These are phyloP conservation scores for Detonula confervacea DNA, from an alignment of 352 stramenopile genomes.

Conservation along the genomic window DNA sequence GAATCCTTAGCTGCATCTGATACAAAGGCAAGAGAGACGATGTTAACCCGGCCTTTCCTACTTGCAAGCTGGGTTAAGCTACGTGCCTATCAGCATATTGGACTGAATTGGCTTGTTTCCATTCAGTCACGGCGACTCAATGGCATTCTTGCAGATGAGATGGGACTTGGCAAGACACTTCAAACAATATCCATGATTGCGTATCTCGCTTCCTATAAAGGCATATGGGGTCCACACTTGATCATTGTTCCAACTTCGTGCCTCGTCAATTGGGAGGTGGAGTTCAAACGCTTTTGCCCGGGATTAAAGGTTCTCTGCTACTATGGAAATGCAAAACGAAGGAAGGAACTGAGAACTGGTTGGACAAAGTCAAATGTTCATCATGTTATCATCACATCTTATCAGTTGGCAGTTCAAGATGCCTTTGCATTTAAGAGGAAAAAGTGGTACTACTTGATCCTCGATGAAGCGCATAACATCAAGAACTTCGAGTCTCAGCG, in stretches of 20 bases:
- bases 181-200: slow-evolving; percentile 98
- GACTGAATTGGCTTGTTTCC: slow-evolving; percentile 98
- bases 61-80: slow-evolving; percentile 82
- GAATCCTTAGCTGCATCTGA: slow-evolving; percentile 78
- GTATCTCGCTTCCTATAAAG: slow-evolving; percentile 92
- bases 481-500: slow-evolving; percentile 99
- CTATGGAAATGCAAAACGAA: slow-evolving; percentile 95
- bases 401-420: slow-evolving; percentile 98
- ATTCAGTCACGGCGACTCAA: slow-evolving; percentile 97
- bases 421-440: slow-evolving; percentile 97
- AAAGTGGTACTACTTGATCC: slow-evolving; percentile 99
- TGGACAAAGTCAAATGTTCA: slow-evolving; percentile 96
- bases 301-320: slow-evolving; percentile 98
- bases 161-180: slow-evolving; percentile 92
- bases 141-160: slow-evolving; percentile 98
- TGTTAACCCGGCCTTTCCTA: slow-evolving; percentile 82
- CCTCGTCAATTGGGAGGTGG: slow-evolving; percentile 99
- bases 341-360: slow-evolving; percentile 91
- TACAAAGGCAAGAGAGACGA: slow-evolving; percentile 69
- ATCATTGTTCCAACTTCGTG: slow-evolving; percentile 98
- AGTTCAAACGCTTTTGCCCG: slow-evolving; percentile 97
- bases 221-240: slow-evolving; percentile 98
- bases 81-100: slow-evolving; percentile 89
- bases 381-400: slow-evolving; percentile 98
- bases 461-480: slow-evolving; percentile 99